A percentile compares a stretch with the other conserved stretches of the same genome.
phyloP scores from a whole-genome alignment of 331 rosid species.

The Malus hybrid region DNA sequence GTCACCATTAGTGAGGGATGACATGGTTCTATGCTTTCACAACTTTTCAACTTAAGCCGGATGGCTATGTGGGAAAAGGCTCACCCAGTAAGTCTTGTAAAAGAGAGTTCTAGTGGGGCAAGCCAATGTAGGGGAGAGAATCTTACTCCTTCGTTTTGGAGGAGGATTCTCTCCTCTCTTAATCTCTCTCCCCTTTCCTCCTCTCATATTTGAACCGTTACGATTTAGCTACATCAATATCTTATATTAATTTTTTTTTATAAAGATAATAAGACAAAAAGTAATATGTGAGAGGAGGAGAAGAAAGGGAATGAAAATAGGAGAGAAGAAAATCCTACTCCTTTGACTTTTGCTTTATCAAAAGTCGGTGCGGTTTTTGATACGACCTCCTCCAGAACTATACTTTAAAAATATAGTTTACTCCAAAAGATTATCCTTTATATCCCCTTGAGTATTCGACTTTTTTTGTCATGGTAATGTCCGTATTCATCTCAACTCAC shows the following conservation, averaged over 20 bases:
- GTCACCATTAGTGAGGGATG: constrained; percentile 25
- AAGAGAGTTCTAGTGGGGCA: constrained; percentile 62
- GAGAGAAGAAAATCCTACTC: neutral
- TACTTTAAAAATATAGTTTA: neutral
- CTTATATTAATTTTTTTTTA: too few relatives aligned
- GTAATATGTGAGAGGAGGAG: too few relatives aligned
- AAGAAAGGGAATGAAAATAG: too few relatives aligned
- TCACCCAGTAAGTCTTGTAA: constrained; percentile 10
- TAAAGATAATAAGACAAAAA: too few relatives aligned
- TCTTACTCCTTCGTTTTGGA: too few relatives aligned
- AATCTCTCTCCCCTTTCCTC: too few relatives aligned
- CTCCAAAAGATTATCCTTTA: neutral
- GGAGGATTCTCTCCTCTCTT: too few relatives aligned
- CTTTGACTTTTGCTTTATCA: constrained; percentile 22
- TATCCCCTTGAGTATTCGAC: neutral
- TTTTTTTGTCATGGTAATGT: neutral
- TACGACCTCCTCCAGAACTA: neutral
- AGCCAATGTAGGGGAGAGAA: neutral
- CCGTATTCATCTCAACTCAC: constrained; percentile 5
- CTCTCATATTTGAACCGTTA: too few relatives aligned
- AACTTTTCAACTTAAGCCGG: constrained; percentile 43
- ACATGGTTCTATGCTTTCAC: constrained; percentile 32
- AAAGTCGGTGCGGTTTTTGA: constrained; percentile 54
- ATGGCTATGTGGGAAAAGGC: constrained; percentile 34
- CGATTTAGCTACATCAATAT: too few relatives aligned